phyloP scores from a whole-genome alignment of 345 rosid species.

The Draba incana region DNA sequence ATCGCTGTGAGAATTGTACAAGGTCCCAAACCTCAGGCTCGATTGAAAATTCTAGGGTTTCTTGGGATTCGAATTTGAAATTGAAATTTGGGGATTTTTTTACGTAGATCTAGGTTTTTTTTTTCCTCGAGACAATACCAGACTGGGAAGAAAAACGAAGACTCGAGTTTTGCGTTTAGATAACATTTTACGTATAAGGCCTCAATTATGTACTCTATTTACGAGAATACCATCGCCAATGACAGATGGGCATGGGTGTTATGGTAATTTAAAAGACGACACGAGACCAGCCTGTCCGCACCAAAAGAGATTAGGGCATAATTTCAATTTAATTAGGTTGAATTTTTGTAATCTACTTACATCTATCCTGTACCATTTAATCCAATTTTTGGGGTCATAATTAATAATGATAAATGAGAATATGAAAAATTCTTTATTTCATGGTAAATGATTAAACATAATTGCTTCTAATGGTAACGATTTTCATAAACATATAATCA shows the following conservation, averaged over 20 bases:
- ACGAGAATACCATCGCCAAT: neutral
- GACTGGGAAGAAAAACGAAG: slow-evolving; percentile 9
- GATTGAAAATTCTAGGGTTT: slow-evolving; percentile 41
- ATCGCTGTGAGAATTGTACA: slow-evolving; percentile 42
- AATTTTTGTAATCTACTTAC: too few species aligned
- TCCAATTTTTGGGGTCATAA: too few species aligned
- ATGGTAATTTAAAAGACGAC: neutral
- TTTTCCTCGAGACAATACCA: slow-evolving; percentile 23
- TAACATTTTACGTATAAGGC: slow-evolving; percentile 5
- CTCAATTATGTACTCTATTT: neutral
- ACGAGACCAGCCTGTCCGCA: slow-evolving; percentile 35
- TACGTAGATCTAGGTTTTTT: slow-evolving; percentile 39
- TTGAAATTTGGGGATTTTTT: slow-evolving; percentile 15
- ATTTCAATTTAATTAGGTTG: slow-evolving; percentile 15
- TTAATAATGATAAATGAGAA: too few species aligned
- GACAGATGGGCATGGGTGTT: slow-evolving; percentile 22
- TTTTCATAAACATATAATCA: too few species aligned
- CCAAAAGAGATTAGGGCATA: slow-evolving; percentile 17
- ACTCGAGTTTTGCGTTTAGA: slow-evolving; percentile 24
- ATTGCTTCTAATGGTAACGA: too few species aligned
- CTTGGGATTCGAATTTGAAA: slow-evolving; percentile 5
- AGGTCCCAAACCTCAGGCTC: slow-evolving; percentile 34
- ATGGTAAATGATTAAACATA: too few species aligned
- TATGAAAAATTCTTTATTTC: too few species aligned
- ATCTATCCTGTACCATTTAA: too few species aligned